phyloP scores from a whole-genome alignment of 1,139 yeast species.

The Martiniozyma asiatica region DNA sequence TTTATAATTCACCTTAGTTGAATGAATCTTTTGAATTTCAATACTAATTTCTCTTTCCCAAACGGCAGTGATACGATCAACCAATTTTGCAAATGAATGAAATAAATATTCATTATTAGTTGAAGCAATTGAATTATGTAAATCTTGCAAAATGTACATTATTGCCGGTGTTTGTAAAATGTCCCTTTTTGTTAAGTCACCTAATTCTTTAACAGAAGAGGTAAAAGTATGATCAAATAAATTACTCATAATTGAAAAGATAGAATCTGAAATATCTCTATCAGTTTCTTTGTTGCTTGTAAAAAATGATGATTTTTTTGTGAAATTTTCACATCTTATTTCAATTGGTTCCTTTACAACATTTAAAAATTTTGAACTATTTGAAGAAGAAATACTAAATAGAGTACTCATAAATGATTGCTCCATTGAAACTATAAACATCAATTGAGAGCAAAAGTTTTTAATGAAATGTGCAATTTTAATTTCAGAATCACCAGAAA shows the following conservation, averaged over 20 bases:
- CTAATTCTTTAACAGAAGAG: conserved; percentile 26
- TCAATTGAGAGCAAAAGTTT: conserved; percentile 4
- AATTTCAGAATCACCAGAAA: conserved; percentile 2
- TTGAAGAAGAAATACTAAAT: conserved; percentile 53
- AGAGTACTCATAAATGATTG: conserved; percentile 55
- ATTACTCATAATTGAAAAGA: conserved; percentile 37
- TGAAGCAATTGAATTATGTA: conserved; percentile 27
- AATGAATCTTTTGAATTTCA: conserved; percentile 41
- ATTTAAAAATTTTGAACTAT: conserved; percentile 34
- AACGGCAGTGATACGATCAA: conserved; percentile 36
- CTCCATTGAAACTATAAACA: conserved; percentile 31
- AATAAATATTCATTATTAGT: conserved; percentile 60
- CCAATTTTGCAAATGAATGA: conserved; percentile 38
- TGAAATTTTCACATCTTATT: conserved; percentile 22
- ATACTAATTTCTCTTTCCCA: conserved; percentile 52
- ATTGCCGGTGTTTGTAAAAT: conserved; percentile 32
- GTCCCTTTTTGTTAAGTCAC: conserved; percentile 24
- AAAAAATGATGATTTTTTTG: conserved; percentile 4
- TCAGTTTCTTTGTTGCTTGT: conserved; percentile 34
- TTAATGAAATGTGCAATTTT: conserved; percentile 3
- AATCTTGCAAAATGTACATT: conserved; percentile 29
- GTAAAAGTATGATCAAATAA: conserved; percentile 47
- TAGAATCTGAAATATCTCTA: conserved; percentile 41
- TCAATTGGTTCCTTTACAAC: conserved; percentile 34
- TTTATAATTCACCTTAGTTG: conserved; percentile 24